A percentile compares a stretch with the other conserved stretches of the same genome.
Evolutionary conservation across 2,329 filamentous ascomycete species (phyloP).

Genomic region (Cordyceps cicadae): DNA sequence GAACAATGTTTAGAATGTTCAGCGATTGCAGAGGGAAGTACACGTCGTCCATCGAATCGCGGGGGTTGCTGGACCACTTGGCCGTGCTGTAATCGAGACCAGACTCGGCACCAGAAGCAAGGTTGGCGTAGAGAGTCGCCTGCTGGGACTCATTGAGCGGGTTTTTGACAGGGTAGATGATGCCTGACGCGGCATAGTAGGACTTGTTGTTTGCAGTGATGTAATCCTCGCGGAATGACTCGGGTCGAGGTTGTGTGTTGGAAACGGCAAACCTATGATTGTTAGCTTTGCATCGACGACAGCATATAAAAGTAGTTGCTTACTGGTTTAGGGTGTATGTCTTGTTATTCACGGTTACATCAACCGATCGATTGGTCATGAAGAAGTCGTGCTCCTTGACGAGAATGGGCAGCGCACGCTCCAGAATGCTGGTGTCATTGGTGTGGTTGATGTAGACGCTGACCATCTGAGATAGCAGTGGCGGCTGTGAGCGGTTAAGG

Average conservation of each 20-base stretch:
- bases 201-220: constrained; percentile 56
- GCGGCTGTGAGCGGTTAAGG: constrained; percentile 59
- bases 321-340: constrained; percentile 51
- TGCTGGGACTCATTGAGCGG: constrained; percentile 45
- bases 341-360: constrained; percentile 35
- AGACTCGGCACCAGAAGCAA: constrained; percentile 57
- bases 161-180: constrained; percentile 45
- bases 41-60: constrained; percentile 49
- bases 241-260: constrained; percentile 59
- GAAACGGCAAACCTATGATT: constrained; percentile 44
- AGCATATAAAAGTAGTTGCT: constrained; percentile 16
- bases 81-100: constrained; percentile 54
- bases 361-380: constrained; percentile 50
- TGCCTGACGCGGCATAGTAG: constrained; percentile 51
- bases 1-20: constrained; percentile 49
- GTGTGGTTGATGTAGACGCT: constrained; percentile 56
- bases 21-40: constrained; percentile 60
- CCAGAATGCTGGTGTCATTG: constrained; percentile 52
- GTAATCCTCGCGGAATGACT: constrained; percentile 60
- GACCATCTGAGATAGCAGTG: constrained; percentile 58
- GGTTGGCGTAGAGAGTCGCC: constrained; percentile 48
- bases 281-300: background rate
- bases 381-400: constrained; percentile 58
- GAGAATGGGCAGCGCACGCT: constrained; percentile 52
- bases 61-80: constrained; percentile 49